Percentiles rank a stretch among this genome's conserved stretches.
phyloP scores from a whole-genome alignment of 768 basidiomycete genomes.

The Psilocybe cyanescens region DNA sequence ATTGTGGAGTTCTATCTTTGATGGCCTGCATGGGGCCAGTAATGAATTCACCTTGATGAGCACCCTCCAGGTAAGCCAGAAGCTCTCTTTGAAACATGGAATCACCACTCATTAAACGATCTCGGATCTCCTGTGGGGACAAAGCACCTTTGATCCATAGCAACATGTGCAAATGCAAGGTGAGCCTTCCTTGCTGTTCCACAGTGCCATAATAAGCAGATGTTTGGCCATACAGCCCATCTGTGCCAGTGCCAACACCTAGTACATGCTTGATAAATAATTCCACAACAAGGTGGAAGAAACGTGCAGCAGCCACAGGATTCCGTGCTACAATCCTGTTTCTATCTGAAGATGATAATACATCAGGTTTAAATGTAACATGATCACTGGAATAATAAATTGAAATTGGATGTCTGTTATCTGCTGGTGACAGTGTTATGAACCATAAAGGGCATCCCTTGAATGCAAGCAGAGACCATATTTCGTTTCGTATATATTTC shows the following conservation, averaged over 20 bases:
- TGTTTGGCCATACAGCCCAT: slow-evolving; percentile 30
- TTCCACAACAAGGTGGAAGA: slow-evolving; percentile 34
- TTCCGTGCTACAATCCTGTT: slow-evolving; percentile 10
- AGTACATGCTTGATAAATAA: slow-evolving; percentile 33
- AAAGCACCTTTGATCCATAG: slow-evolving; percentile 30
- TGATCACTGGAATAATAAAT: slow-evolving; percentile 24
- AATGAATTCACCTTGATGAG: slow-evolving; percentile 29
- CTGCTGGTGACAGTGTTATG: slow-evolving; percentile 32
- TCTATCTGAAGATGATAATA: slow-evolving; percentile 9
- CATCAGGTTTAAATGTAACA: slow-evolving; percentile 12
- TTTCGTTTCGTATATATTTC: slow-evolving; percentile 31
- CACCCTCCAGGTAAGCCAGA: slow-evolving; percentile 34
- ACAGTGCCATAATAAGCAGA: slow-evolving; percentile 41
- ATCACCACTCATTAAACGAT: slow-evolving; percentile 24
- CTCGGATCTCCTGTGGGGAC: slow-evolving; percentile 34
- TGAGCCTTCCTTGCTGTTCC: slow-evolving; percentile 34
- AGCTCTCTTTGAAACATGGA: slow-evolving; percentile 29
- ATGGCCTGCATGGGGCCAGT: slow-evolving; percentile 3
- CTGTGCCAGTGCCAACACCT: slow-evolving; percentile 16
- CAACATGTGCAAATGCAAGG: slow-evolving; percentile 36
- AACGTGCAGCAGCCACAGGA: slow-evolving; percentile 24
- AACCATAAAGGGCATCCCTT: slow-evolving; percentile 30
- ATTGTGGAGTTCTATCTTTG: no score
- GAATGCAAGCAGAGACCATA: slow-evolving; percentile 30
- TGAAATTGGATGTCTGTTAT: slow-evolving; percentile 27